Evolutionary conservation across 2,329 filamentous ascomycete genomes (phyloP).

Genomic region (Aspergillus pseudoviridinutans): DNA sequence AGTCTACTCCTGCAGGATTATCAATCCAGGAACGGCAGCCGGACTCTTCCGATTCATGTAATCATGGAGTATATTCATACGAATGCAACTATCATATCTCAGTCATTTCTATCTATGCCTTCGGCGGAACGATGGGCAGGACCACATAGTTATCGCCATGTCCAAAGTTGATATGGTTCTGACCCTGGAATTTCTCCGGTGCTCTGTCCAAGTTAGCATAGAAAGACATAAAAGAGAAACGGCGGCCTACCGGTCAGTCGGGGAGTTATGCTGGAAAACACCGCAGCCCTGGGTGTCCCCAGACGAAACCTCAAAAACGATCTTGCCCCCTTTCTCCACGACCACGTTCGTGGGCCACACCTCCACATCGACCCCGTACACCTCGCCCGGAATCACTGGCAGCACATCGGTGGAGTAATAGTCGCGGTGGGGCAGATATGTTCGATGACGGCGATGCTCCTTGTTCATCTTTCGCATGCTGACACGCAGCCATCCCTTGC

Average conservation of each 20-base stretch:
- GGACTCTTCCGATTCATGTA: too few species aligned
- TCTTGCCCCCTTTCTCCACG: slow-evolving; percentile 28
- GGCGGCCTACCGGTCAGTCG: slow-evolving; percentile 27
- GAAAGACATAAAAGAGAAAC: too few species aligned
- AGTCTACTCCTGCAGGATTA: too few species aligned
- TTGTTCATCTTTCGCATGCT: slow-evolving; percentile 48
- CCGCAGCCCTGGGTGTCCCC: slow-evolving; percentile 52
- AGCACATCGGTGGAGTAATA: slow-evolving; percentile 48
- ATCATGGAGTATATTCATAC: too few species aligned
- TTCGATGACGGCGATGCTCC: slow-evolving; percentile 41
- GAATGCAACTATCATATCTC: too few species aligned
- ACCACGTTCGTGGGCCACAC: slow-evolving; percentile 39
- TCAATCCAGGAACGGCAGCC: too few species aligned
- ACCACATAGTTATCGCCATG: slow-evolving; percentile 46
- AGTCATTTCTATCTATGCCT: background rate
- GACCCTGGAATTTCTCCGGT: slow-evolving; percentile 42
- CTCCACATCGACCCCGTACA: slow-evolving; percentile 50
- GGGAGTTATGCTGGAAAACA: slow-evolving; percentile 46
- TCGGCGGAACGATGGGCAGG: slow-evolving; percentile 44
- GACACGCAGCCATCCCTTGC: slow-evolving; percentile 54
- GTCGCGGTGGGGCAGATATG: slow-evolving; percentile 48
- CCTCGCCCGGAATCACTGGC: slow-evolving; percentile 47
- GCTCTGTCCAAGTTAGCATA: slow-evolving; percentile 27
- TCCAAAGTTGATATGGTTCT: slow-evolving; percentile 49
- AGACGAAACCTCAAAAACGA: slow-evolving; percentile 31